Evolutionary conservation across 345 rosid species (phyloP).

Genomic region (Boechera divaricarpa): DNA sequence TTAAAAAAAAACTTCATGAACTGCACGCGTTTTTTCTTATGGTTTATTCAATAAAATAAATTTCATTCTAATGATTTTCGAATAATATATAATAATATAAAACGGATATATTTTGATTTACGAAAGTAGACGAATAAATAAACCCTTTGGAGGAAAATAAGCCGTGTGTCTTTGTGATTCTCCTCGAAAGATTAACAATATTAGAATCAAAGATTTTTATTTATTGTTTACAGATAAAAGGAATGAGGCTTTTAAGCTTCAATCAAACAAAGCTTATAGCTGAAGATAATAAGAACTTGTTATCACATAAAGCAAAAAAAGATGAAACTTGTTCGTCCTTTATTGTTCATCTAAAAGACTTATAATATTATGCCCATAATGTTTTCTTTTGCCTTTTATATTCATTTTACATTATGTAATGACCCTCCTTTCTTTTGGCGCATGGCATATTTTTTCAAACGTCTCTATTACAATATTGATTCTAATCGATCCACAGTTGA

Average conservation of each 20-base stretch:
- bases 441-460: conserved; percentile 39
- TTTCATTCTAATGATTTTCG: not conserved
- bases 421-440: conserved; percentile 33
- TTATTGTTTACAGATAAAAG: conserved; percentile 28
- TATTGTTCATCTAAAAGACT: conserved; percentile 42
- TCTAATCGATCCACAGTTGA: conserved; percentile 29
- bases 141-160: conserved; percentile 37
- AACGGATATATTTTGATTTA: conserved; percentile 32
- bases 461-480: conserved; percentile 24
- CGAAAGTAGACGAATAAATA: conserved; percentile 32
- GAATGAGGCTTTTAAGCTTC: conserved; percentile 46
- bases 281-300: conserved; percentile 39
- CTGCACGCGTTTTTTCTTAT: not conserved
- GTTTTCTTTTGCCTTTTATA: conserved; percentile 42
- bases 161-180: conserved; percentile 45
- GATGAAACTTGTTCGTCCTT: conserved; percentile 49
- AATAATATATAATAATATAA: not conserved
- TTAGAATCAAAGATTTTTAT: conserved; percentile 28
- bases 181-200: conserved; percentile 33
- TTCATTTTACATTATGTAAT: conserved; percentile 33
- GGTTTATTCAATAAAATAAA: not conserved
- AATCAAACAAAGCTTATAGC: conserved; percentile 45
- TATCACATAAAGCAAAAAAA: conserved; percentile 32
- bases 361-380: conserved; percentile 41
- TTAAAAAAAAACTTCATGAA: no score